Percentiles rank a stretch among this genome's conserved stretches.
Evolutionary conservation across 805 yeast genomes (phyloP).

Genomic region (Metschnikowia hibisci): DNA sequence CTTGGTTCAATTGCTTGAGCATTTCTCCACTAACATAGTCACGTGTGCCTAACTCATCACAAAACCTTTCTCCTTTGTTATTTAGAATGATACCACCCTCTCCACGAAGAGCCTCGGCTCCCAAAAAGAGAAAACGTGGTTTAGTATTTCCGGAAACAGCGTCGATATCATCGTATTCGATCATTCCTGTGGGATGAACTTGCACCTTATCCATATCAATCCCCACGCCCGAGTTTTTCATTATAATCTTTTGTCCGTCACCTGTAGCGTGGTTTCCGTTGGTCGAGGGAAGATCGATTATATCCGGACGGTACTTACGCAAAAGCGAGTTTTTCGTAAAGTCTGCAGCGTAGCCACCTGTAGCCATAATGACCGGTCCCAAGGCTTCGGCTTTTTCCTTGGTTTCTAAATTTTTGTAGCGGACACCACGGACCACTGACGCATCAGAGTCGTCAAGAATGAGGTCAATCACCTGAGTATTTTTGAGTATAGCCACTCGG

Average conservation of each 20-base stretch:
- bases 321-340: constrained; percentile 50
- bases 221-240: constrained; percentile 50
- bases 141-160: constrained; percentile 32
- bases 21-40: constrained; percentile 59
- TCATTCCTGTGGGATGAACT: constrained; percentile 65
- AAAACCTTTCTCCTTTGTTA: constrained; percentile 50
- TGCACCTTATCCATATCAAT: constrained; percentile 64
- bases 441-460: constrained; percentile 26
- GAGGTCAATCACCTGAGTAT: constrained; percentile 37
- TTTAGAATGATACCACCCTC: constrained; percentile 61
- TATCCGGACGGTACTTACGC: constrained; percentile 55
- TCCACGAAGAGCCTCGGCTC: constrained; percentile 65
- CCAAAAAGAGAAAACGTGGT: constrained; percentile 53
- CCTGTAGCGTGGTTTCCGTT: constrained; percentile 62
- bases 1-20: constrained; percentile 37
- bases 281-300: constrained; percentile 53
- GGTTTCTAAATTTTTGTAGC: constrained; percentile 30
- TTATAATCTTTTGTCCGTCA: constrained; percentile 56
- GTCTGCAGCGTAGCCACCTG: constrained; percentile 69
- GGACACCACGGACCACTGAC: constrained; percentile 14
- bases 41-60: constrained; percentile 57
- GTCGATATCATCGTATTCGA: constrained; percentile 46
- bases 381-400: constrained; percentile 29
- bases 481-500: constrained; percentile 27
- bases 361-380: constrained; percentile 60